Percentiles rank a stretch among this genome's conserved stretches.
phyloP scores from a whole-genome alignment of 441 rosid genomes.

The Metrosideros polymorpha region DNA sequence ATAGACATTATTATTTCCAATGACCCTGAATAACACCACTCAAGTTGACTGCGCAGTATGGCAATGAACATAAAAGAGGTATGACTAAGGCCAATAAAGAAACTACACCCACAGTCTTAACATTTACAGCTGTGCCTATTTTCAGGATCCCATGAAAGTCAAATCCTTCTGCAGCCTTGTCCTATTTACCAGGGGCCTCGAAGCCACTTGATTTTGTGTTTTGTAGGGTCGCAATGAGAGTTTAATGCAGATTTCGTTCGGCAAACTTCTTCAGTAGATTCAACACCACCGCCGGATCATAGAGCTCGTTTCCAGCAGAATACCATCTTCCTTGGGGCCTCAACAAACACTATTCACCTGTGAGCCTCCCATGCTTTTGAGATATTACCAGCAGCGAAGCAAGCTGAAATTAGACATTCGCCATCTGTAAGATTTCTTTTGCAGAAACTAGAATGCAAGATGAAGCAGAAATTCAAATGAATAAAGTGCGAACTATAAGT shows the following conservation, averaged over 20 bases:
- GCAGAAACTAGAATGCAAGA: background rate
- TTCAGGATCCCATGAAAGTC: background rate
- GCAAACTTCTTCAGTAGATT: background rate
- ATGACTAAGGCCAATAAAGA: background rate
- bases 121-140: background rate
- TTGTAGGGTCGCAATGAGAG: background rate
- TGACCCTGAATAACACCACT: background rate
- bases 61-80: background rate
- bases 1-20: background rate
- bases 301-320: background rate
- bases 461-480: background rate
- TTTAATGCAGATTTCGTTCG: background rate
- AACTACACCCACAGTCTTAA: background rate
- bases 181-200: background rate
- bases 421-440: background rate
- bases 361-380: slow-evolving; percentile 27
- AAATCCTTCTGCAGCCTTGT: background rate
- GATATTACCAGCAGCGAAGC: slow-evolving; percentile 59
- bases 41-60: background rate
- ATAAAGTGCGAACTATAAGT: background rate
- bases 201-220: background rate
- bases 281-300: background rate
- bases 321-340: background rate
- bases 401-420: slow-evolving; percentile 39
- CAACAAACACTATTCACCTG: background rate